phyloP scores from a whole-genome alignment of 768 basidiomycete species.

The Terana coerulea region DNA sequence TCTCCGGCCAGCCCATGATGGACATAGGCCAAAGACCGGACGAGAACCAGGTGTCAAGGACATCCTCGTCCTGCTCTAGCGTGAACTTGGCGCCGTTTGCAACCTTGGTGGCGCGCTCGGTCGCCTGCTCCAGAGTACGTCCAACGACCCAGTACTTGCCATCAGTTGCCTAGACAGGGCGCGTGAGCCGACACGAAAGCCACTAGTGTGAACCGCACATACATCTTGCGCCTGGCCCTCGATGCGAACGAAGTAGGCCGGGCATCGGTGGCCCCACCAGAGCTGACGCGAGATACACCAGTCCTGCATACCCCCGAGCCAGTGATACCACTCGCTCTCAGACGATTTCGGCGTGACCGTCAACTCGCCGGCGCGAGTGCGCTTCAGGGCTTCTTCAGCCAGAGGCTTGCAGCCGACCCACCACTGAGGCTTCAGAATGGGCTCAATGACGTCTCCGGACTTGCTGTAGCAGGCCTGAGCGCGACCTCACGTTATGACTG shows the following conservation, averaged over 20 bases:
- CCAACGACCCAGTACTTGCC: slow-evolving; percentile 92
- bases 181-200: background rate
- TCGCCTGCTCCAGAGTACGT: slow-evolving; percentile 71
- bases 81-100: slow-evolving; percentile 66
- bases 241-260: slow-evolving; percentile 88
- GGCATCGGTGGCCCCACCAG: slow-evolving; percentile 98
- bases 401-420: slow-evolving; percentile 94
- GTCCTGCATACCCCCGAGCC: slow-evolving; percentile 94
- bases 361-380: slow-evolving; percentile 85
- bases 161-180: slow-evolving; percentile 52
- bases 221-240: slow-evolving; percentile 74
- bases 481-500: slow-evolving; percentile 18
- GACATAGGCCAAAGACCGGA: slow-evolving; percentile 98
- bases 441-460: slow-evolving; percentile 96
- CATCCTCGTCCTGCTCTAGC: slow-evolving; percentile 92
- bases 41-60: slow-evolving; percentile 99
- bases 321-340: slow-evolving; percentile 93
- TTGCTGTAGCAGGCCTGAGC: too few species aligned
- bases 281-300: slow-evolving; percentile 99
- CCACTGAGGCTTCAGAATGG: slow-evolving; percentile 96
- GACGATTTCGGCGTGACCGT: slow-evolving; percentile 78
- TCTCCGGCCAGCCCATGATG: slow-evolving; percentile 96
- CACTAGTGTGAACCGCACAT: slow-evolving; percentile 32
- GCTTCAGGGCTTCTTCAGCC: slow-evolving; percentile 81
- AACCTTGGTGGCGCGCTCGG: slow-evolving; percentile 63